These are phyloP conservation scores for Candida sakaeoensis DNA, from an alignment of 805 yeast species.

Conservation along the genomic window DNA sequence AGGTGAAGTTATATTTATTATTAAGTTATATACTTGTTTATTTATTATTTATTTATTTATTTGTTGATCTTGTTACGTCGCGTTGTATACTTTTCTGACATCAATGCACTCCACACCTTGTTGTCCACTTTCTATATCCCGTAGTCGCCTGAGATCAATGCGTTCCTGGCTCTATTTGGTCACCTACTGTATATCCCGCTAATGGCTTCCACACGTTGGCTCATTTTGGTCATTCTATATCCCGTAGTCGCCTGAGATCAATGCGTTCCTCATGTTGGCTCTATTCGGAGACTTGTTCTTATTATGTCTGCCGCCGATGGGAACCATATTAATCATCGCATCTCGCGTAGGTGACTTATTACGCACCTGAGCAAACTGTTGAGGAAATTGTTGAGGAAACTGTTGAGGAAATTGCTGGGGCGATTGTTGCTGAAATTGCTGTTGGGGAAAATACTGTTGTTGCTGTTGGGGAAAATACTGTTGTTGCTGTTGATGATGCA, in stretches of 20 bases:
- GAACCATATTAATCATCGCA: conserved; percentile 43
- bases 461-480: conserved; percentile 1
- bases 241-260: conserved; percentile 50
- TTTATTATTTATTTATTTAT: conserved; percentile 6
- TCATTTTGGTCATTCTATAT: conserved; percentile 33
- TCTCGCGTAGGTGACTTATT: neutral
- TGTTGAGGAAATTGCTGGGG: neutral
- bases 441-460: neutral
- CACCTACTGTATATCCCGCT: conserved; percentile 30
- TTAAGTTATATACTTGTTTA: conserved; percentile 8
- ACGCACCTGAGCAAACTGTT: neutral
- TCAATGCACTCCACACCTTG: too few relatives aligned
- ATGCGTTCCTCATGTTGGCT: conserved; percentile 58
- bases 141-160: conserved; percentile 62
- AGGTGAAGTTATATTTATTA: conserved; percentile 6
- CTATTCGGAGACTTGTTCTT: conserved; percentile 47
- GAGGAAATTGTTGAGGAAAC: neutral
- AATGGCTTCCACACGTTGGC: too few relatives aligned
- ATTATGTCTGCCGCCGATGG: conserved; percentile 33
- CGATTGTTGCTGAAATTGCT: neutral
- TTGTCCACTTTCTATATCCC: conserved; percentile 63
- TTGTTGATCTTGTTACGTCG: neutral
- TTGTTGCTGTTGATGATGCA: too few relatives aligned
- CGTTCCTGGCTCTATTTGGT: conserved; percentile 57
- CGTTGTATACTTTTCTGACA: neutral